Evolutionary conservation across 352 stramenopile genomes (phyloP).

Genomic region (Globisporangium mamillatum): DNA sequence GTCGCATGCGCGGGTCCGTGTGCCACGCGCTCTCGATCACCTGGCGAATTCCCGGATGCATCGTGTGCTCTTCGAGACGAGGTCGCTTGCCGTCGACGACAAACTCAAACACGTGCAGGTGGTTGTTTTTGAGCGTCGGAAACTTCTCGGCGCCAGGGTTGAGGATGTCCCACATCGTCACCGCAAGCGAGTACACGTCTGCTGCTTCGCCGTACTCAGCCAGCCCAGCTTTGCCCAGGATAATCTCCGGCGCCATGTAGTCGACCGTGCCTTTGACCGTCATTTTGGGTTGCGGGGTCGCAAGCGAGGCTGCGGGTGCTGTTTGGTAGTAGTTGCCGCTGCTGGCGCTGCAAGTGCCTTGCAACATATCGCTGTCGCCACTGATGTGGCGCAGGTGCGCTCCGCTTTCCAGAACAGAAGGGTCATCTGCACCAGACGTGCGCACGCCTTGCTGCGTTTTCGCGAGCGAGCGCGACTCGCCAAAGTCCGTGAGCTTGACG

Average conservation of each 20-base stretch:
- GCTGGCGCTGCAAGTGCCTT: neutral
- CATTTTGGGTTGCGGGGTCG: constrained; percentile 3
- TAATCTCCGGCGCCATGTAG: constrained; percentile 64
- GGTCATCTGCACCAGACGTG: neutral
- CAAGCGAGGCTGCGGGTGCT: neutral
- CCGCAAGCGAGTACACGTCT: constrained; percentile 47
- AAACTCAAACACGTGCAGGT: constrained; percentile 27
- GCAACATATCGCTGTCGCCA: neutral
- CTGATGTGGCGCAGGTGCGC: neutral
- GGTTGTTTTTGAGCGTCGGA: constrained; percentile 17
- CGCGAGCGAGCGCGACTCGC: constrained; percentile 33
- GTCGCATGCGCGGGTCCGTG: constrained; percentile 19
- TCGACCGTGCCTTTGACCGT: constrained; percentile 33
- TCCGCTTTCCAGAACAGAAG: neutral
- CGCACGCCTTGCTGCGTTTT: constrained; percentile 5
- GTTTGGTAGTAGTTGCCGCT: neutral
- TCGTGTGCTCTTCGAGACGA: constrained; percentile 11
- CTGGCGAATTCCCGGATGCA: constrained; percentile 26
- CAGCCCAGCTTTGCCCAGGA: constrained; percentile 26
- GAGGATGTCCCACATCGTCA: constrained; percentile 58
- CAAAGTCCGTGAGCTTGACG: constrained; percentile 85
- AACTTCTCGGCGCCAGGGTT: constrained; percentile 31
- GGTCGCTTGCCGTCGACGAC: constrained; percentile 32
- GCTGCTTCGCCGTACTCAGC: constrained; percentile 37
- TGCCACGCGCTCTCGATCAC: constrained; percentile 31